Conservation (phyloP, 495 filamentous ascomycete genomes). For the Aspergillus kassunensis region DNA sequence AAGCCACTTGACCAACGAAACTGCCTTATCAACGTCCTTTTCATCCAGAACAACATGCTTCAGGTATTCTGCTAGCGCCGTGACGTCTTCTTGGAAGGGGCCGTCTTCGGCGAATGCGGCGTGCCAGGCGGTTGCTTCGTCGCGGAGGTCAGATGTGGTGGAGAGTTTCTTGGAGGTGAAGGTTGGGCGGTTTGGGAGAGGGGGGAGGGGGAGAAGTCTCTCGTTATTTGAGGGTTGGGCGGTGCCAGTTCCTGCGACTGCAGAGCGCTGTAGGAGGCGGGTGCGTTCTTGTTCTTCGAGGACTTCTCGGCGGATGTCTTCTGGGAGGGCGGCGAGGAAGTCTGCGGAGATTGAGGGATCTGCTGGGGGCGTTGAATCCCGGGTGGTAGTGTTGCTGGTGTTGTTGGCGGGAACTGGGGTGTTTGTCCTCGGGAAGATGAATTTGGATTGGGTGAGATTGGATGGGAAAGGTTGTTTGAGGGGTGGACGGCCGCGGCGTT, state of each 20-base stretch:
- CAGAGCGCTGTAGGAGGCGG: conserved; percentile 41
- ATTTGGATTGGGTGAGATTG: conserved; percentile 62
- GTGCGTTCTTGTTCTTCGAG: conserved; percentile 64
- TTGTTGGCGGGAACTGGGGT: conserved; percentile 7
- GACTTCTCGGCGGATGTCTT: conserved; percentile 74
- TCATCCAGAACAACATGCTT: conserved; percentile 66
- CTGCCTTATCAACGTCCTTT: conserved; percentile 69
- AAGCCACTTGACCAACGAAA: conserved; percentile 65
- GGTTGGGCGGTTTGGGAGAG: conserved; percentile 52
- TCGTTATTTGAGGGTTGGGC: conserved; percentile 23
- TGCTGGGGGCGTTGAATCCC: too few species aligned
- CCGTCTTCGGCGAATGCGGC: conserved; percentile 60
- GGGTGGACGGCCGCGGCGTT: conserved; percentile 46
- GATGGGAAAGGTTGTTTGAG: conserved; percentile 32
- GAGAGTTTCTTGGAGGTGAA: conserved; percentile 63
- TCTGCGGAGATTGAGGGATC: conserved; percentile 50
- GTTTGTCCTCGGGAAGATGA: conserved; percentile 41
- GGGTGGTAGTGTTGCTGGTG: background rate
- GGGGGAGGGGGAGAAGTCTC: conserved; percentile 44
- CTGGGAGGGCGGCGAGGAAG: conserved; percentile 77
- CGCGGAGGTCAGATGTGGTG: conserved; percentile 51
- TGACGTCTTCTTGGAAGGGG: conserved; percentile 74
- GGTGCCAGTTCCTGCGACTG: background rate
- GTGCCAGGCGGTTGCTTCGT: conserved; percentile 64
- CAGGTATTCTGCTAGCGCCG: conserved; percentile 64